Percentiles rank a stretch among this genome's conserved stretches.
Conservation (phyloP, 2,329 filamentous ascomycete species). For the Gaeumannomyces sp. region DNA sequence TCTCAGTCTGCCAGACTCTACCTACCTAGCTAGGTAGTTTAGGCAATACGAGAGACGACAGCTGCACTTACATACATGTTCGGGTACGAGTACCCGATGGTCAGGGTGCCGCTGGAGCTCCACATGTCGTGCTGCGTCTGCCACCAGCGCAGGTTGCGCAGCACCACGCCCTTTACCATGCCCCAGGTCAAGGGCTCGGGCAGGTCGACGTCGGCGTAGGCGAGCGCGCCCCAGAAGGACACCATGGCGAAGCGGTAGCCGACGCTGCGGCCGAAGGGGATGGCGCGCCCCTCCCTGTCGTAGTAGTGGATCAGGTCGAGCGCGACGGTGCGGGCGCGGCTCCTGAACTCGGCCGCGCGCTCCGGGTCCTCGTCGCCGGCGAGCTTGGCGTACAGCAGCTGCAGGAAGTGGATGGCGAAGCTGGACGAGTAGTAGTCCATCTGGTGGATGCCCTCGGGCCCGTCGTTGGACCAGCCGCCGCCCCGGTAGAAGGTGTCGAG, state of each 20-base stretch:
- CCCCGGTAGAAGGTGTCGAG: slow-evolving; percentile 78
- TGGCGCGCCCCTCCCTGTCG: slow-evolving; percentile 62
- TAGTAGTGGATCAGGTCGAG: slow-evolving; percentile 72
- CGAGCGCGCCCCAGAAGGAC: slow-evolving; percentile 75
- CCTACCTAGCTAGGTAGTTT: not conserved
- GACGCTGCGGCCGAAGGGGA: slow-evolving; percentile 71
- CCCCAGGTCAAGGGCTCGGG: slow-evolving; percentile 70
- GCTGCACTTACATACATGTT: slow-evolving; percentile 59
- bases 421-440: slow-evolving; percentile 84
- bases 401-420: slow-evolving; percentile 75
- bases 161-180: slow-evolving; percentile 68
- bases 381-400: slow-evolving; percentile 69
- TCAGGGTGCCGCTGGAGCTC: slow-evolving; percentile 67
- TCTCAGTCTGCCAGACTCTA: not conserved
- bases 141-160: slow-evolving; percentile 76
- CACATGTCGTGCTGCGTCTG: slow-evolving; percentile 69
- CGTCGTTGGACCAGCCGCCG: slow-evolving; percentile 77
- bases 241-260: slow-evolving; percentile 82
- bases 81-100: slow-evolving; percentile 70
- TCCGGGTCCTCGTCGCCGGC: slow-evolving; percentile 60
- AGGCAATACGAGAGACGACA: slow-evolving; percentile 12
- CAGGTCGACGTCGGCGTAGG: slow-evolving; percentile 68
- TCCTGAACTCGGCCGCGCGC: slow-evolving; percentile 62
- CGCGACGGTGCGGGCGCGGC: slow-evolving; percentile 59
- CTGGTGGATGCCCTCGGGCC: slow-evolving; percentile 70